Base-by-base conservation (phyloP, 441 rosid genomes). In the Viola pubescens region DNA sequence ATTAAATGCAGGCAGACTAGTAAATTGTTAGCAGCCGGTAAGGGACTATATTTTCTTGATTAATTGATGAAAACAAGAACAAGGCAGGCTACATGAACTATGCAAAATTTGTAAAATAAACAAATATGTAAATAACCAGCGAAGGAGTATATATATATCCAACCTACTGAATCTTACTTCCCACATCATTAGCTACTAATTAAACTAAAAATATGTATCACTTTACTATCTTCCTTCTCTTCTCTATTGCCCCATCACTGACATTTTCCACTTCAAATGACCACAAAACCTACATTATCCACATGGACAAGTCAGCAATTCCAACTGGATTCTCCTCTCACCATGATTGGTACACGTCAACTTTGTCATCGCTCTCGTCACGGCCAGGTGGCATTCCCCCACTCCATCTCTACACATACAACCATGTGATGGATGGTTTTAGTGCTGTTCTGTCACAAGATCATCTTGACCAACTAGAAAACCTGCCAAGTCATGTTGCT, bases 381-480 rank as follows among this genome's bases (percentile, higher is more conserved):
- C 1, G 34, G 34, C 37, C 70, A 0, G 71, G 73, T 4, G 79
- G 62, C 55, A 16, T 12, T 19, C 12, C 64, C 2, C 74, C 78
- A 1, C 50, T 60, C 68, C 86, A 77, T 65, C 79, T 81, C 37
- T 79, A 81, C 73, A 60, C 85, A 12, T 79, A 71, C 75, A 73
- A 51, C 7, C 84, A 75, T 52, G 82, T 73, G 40, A 49, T 81
- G 49, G 67, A 76, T 12, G 87, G 82, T 9, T 79, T 84, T 39
- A 70, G 78, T n/a, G 87, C 78, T 0, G 73, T 81, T 7, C 45
- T 78, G 46, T 71, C 83, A 4, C 48, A 60, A 64, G 40, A 58
- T 19, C 85, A 81, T 54, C 77, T 77, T 10, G 75, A 70, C 19
- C 42, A 73, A 56, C 68, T 76, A 8, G 76, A 72, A 9, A 48